phyloP scores from a whole-genome alignment of 805 yeast genomes.

The Wickerhamiella qilinensis region DNA sequence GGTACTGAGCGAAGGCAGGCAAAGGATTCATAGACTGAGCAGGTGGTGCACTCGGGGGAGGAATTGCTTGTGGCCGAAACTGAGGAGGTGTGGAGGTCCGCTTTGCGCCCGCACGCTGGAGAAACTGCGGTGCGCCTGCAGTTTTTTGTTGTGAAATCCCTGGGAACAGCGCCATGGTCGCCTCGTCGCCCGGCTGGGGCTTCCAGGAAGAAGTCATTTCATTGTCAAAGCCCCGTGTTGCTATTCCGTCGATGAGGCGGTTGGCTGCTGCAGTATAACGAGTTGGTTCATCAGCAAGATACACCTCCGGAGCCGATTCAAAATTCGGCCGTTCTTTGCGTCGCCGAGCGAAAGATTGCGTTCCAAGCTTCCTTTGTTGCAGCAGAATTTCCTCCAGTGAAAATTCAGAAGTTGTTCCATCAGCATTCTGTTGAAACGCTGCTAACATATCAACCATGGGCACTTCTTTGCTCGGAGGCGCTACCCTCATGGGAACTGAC shows the following conservation, averaged over 20 bases:
- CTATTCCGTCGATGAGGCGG: neutral
- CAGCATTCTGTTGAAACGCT: neutral
- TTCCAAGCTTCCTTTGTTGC: neutral
- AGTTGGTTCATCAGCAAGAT: neutral
- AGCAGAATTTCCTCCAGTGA: neutral
- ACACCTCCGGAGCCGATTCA: neutral
- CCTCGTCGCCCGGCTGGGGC: neutral
- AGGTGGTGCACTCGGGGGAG: neutral
- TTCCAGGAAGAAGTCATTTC: neutral
- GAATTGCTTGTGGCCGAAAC: neutral
- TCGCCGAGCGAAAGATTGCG: neutral
- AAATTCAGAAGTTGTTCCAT: neutral
- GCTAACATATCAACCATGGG: neutral
- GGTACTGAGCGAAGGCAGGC: neutral
- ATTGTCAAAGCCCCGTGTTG: neutral
- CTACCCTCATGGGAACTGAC: no score
- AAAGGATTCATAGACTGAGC: neutral
- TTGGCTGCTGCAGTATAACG: neutral
- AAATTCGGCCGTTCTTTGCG: neutral
- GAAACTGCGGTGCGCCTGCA: neutral
- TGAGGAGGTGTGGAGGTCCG: neutral
- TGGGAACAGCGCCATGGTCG: neutral
- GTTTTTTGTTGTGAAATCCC: neutral
- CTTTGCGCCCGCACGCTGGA: neutral
- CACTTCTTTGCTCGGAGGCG: neutral